Conservation (phyloP, 495 filamentous ascomycete genomes). For the Chaetomidium leptoderma region DNA sequence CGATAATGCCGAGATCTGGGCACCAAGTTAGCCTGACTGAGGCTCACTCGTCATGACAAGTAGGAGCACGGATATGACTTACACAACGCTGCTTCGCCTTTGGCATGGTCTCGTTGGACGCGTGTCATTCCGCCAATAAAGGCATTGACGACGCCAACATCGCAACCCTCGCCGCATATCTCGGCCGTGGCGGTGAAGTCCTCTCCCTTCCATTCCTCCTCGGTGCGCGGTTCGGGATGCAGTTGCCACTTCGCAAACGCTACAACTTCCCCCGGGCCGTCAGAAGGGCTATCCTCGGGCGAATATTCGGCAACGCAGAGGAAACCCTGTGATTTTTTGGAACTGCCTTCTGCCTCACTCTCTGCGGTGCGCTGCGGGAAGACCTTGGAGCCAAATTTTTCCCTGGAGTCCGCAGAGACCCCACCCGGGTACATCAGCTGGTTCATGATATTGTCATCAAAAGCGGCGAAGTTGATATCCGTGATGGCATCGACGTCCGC, state of each 20-base stretch:
- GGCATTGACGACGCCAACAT: conserved; percentile 20
- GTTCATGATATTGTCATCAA: conserved; percentile 25
- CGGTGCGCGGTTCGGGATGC: conserved; percentile 17
- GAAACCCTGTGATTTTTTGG: conserved; percentile 13
- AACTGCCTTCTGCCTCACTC: not conserved
- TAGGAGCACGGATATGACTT: too few species aligned
- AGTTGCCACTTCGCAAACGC: conserved; percentile 29
- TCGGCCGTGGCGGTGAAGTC: conserved; percentile 16
- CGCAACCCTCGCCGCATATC: conserved; percentile 23
- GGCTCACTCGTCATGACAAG: too few species aligned
- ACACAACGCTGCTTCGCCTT: conserved; percentile 28
- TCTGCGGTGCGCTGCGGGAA: conserved; percentile 1
- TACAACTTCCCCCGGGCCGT: conserved; percentile 24
- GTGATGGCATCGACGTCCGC: conserved; percentile 22
- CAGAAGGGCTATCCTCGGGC: conserved; percentile 7
- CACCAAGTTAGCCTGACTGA: not conserved
- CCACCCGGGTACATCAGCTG: conserved; percentile 28
- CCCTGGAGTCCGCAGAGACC: conserved; percentile 8
- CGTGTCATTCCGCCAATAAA: conserved; percentile 27
- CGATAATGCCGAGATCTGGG: conserved; percentile 27
- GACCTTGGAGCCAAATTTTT: conserved; percentile 16
- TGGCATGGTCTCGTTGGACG: conserved; percentile 12
- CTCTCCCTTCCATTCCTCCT: conserved; percentile 28
- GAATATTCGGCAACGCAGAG: conserved; percentile 29
- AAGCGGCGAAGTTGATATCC: conserved; percentile 24